Evolutionary conservation across 2,329 filamentous ascomycete genomes (phyloP).

Genomic region (Xylaria sp.): DNA sequence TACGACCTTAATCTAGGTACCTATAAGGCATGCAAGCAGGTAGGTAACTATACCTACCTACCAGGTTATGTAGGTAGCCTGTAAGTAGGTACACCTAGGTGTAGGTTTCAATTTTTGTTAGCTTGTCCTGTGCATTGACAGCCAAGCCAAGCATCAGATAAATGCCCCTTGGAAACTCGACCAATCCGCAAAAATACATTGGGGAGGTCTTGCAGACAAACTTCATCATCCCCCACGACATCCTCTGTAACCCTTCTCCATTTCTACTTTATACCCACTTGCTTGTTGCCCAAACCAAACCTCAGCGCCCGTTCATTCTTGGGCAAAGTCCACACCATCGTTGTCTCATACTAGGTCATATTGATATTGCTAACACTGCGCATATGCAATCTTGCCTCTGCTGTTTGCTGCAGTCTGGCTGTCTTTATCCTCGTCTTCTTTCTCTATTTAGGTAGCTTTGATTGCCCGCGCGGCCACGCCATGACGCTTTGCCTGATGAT

Average conservation of each 20-base stretch:
- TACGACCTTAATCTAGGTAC: too few relatives aligned
- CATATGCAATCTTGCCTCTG: slow-evolving; percentile 10
- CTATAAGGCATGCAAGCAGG: neutral
- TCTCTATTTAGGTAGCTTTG: neutral
- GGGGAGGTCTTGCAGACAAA: slow-evolving; percentile 15
- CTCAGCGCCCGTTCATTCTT: neutral
- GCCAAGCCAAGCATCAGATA: slow-evolving; percentile 1
- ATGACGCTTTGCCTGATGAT: slow-evolving; percentile 42
- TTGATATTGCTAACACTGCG: slow-evolving; percentile 18
- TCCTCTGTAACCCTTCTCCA: slow-evolving; percentile 2
- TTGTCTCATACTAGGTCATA: slow-evolving; percentile 7
- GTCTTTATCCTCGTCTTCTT: slow-evolving; percentile 5
- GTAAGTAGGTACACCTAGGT: neutral
- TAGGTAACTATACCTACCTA: neutral
- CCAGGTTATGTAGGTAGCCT: too few relatives aligned
- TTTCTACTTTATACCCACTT: neutral
- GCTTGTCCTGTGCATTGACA: slow-evolving; percentile 4
- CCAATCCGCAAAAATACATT: neutral
- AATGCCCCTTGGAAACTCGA: neutral
- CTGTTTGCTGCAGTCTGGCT: neutral
- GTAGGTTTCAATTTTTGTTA: neutral
- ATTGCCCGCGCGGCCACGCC: slow-evolving; percentile 22
- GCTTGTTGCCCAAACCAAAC: neutral
- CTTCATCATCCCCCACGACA: slow-evolving; percentile 15
- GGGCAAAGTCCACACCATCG: slow-evolving; percentile 9